phyloP scores from a whole-genome alignment of 345 rosid genomes.

The Limnanthes douglasii region DNA sequence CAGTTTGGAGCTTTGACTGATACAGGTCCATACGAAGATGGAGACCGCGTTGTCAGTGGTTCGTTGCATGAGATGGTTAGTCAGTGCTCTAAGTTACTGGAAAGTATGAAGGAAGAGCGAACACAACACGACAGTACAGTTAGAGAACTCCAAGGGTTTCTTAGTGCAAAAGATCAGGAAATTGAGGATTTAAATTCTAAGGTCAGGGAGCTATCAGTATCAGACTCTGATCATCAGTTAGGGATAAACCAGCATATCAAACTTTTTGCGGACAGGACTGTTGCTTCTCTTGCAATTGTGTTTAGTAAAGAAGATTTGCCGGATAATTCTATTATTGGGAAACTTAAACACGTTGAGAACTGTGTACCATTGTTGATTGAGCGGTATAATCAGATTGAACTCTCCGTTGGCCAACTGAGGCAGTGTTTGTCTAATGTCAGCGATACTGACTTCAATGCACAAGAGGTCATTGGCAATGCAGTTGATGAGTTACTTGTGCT shows the following conservation, averaged over 20 bases:
- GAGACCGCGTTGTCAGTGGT: conserved; percentile 6
- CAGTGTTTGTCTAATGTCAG: conserved; percentile 39
- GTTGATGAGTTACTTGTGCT: conserved; percentile 42
- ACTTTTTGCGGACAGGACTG: conserved; percentile 42
- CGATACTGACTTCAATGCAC: conserved; percentile 24
- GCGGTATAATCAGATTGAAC: conserved; percentile 39
- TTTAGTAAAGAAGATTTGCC: conserved; percentile 40
- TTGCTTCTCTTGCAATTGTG: conserved; percentile 34
- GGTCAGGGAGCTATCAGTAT: conserved; percentile 25
- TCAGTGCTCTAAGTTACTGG: conserved; percentile 32
- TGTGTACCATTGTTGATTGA: conserved; percentile 34
- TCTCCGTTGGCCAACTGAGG: conserved; percentile 54
- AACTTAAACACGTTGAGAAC: conserved; percentile 46
- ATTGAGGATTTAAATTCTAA: conserved; percentile 45
- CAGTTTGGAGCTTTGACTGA: conserved; percentile 28
- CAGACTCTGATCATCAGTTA: conserved; percentile 10
- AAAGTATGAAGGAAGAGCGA: conserved; percentile 24
- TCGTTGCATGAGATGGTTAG: conserved; percentile 16
- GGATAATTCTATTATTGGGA: conserved; percentile 35
- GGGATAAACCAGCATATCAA: conserved; percentile 25
- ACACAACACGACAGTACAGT: conserved; percentile 23
- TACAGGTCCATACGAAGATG: conserved; percentile 13
- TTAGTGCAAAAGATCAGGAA: conserved; percentile 29
- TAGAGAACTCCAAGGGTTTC: conserved; percentile 22
- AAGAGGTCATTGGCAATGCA: conserved; percentile 49